Evolutionary conservation across 1,139 yeast species (phyloP), one percentile per base, ranked within the genome.

Genomic region (Hemisphaericaspora lyxosophila): DNA sequence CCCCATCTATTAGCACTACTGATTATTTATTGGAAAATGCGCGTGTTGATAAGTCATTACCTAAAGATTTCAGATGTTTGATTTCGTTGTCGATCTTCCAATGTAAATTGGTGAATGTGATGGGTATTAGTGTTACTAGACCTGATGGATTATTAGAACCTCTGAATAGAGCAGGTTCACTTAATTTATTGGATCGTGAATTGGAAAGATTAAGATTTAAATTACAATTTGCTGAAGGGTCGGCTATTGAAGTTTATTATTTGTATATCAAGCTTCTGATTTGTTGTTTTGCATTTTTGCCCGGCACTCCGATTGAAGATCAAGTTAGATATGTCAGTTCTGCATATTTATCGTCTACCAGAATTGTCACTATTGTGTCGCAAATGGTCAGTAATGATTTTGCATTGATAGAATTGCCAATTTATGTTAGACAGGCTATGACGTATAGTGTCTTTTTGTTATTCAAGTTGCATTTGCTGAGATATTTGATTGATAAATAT

Each of bases 71-170:
- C 59, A 65, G 94, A 36, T 81, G 89, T 35, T 65, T 88, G 47
- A 77, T 89, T 5, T 77, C 85, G 18, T 66, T 89, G 41, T 75
- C 95, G 0, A 83, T 85, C 37, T 89, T 88, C 64, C 96, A 88
- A 59, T 83, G 92, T 30, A 87, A 87, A 54, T 69, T 89, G 46
- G 86, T 86, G 26, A 82, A 82, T 50, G 84, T 85, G 3, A 85
- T 90, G 89, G 97, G 97, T 1, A 78, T 89, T 9, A 82, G 89
- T 41, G 89, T 87, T n/a, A 77, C 85, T 0, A 72, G 92, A 39
- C 90, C 96, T 0, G 97, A 90, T 66, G 97, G 97, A 0, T 72
- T 90, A 36, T 75, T 88, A 64, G 95, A 86, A 41, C 90, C 95
- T 4, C 76, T 80, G 53, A 83, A 85, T 53, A 74, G 97, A 48